Base-by-base conservation (phyloP, 2,329 filamentous ascomycete genomes). In the Diplodia corticola region DNA sequence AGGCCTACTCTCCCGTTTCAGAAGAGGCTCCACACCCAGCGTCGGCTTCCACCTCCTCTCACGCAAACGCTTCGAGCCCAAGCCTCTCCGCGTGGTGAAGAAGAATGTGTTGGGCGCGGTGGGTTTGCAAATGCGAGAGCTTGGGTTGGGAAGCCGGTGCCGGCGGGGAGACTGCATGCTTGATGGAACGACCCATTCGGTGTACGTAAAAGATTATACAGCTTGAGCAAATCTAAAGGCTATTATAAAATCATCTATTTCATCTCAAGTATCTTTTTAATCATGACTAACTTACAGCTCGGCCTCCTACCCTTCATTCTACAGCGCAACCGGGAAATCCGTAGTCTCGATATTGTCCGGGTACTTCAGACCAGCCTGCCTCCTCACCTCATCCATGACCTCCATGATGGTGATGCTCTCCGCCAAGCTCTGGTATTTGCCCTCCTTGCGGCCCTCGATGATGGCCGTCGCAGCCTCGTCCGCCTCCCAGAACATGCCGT, bases 361-460 rank as follows among this genome's bases (percentile, higher is more conserved):
- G 78, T 89, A 91, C 64, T 73, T 81, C 75, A 91, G 77, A 1
- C 83, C 85, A 60, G 85, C 84, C 78, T 90, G 87, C 75, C 79
- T 84, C 72, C 88, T 81, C 13, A 88, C 86, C 78, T 89, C 85
- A 80, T 91, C 89, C 88, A 91, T 90, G 2, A 85, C 82, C 75
- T 93, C 89, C 92, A 97, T 96, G 69, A 97, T 92, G 57, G 88
- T 84, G 64, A 96, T 82, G 73, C 90, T 94, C 84, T 97, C 93
- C 22, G 89, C 87, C 78, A 95, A 80, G 13, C 84, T 84, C 55
- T 77, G 71, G 64, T 70, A 77, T 65, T 85, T 83, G 75, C 91
- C 92, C 82, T 96, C 89, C 73, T 89, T 85, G 79, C 87, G 88
- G 24, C 92, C 91, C 75, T 95, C 92, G 50, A 89, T 83, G 66